Base-by-base conservation (phyloP, 257 asterid genomes). In the Striga asiatica region DNA sequence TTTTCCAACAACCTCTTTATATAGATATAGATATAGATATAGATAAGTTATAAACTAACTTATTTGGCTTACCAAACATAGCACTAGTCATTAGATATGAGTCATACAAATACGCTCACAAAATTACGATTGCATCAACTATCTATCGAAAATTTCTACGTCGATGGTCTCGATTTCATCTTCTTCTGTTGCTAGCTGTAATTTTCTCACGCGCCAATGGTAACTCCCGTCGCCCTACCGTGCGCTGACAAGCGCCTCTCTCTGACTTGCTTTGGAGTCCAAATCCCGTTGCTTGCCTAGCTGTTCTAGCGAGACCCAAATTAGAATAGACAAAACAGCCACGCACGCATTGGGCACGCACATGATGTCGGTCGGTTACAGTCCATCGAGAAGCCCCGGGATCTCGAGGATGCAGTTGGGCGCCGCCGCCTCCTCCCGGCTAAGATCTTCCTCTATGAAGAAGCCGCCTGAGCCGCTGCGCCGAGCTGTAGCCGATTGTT, bases 391-490 rank as follows among this genome's bases (percentile, higher is more conserved):
- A 66, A 81, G 74, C 62, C 78, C 91, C 17, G 91, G 73, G 64
- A 78, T 79, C 79, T 74, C 83, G 24, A 70, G 95, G 85, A 66
- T 85, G 62, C 96, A 83, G 62, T 81, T 82, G 55, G 91, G 85
- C 48, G 84, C 71, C 61, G 52, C 72, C 60, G 61, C 76, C 22
- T 64, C 80, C 6, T 88, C 95, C 22, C 80, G 99, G 65, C 76
- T 92, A 71, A 84, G 99, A 92, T 88, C 97, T 48, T 88, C 94
- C 21, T 77, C 84, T 35, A 31, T 75, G 18, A 92, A 83, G 78
- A 88, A 88, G 71, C 95, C 95, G 62, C 99, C 99, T 9, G 99
- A 92, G 91, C 99, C 99, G 35, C 93, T 92, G 12, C 97, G 91
- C 48, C 78, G 97, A 25, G 95, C 97, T 17, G 93, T 92, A 48